These are phyloP conservation scores for Candida fluviatilis DNA, from an alignment of 805 yeast species.

Conservation along the genomic window DNA sequence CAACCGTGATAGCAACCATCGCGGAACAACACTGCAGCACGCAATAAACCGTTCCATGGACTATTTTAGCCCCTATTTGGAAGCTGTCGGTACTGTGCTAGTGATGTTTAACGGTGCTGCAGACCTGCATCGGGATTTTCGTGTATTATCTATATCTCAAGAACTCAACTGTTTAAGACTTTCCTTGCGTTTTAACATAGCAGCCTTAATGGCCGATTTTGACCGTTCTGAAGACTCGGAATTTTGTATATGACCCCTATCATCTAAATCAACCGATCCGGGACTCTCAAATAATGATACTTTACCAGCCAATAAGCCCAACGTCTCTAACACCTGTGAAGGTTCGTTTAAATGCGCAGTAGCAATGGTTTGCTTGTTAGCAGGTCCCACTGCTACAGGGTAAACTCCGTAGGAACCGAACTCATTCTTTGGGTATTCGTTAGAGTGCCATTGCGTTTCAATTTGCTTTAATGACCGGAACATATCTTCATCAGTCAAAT, in stretches of 20 bases:
- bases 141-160: neutral
- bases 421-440: conserved; percentile 39
- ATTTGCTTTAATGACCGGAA: conserved; percentile 69
- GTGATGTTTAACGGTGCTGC: too few relatives aligned
- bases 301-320: conserved; percentile 76
- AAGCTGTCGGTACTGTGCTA: too few relatives aligned
- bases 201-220: conserved; percentile 32
- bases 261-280: conserved; percentile 71
- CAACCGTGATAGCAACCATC: too few relatives aligned
- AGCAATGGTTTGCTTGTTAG: conserved; percentile 80
- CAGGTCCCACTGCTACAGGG: conserved; percentile 92
- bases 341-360: conserved; percentile 84
- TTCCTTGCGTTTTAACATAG: conserved; percentile 5
- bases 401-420: conserved; percentile 60
- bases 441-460: conserved; percentile 48
- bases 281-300: conserved; percentile 75
- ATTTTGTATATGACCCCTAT: conserved; percentile 63
- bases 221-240: conserved; percentile 44
- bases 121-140: too few relatives aligned
- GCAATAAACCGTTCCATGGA: too few relatives aligned
- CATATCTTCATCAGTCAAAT: conserved; percentile 97
- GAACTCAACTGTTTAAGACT: neutral
- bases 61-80: too few relatives aligned
- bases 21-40: too few relatives aligned
- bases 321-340: conserved; percentile 74